phyloP scores from a whole-genome alignment of 163 green algal genomes.

The Chlamydomonas reinhardtii region DNA sequence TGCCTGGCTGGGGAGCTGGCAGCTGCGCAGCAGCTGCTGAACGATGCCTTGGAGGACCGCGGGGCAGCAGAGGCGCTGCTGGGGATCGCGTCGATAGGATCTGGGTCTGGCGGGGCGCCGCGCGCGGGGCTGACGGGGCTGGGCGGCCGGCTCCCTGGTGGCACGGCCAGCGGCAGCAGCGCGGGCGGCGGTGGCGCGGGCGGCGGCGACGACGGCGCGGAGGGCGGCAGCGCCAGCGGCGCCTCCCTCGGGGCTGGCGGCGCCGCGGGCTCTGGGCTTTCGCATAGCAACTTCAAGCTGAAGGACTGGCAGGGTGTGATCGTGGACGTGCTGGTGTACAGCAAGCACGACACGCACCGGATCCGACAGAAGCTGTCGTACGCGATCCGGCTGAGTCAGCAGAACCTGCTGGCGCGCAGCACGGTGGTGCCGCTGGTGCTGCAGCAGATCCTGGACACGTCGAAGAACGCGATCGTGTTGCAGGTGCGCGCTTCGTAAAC shows the following conservation, averaged over 20 bases:
- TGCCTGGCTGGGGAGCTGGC: not conserved
- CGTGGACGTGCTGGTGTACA: not conserved
- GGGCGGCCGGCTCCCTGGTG: too few relatives aligned
- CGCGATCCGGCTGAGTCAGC: not conserved
- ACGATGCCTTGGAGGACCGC: not conserved
- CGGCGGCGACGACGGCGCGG: not conserved
- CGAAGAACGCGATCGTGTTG: not conserved
- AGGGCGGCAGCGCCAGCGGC: too few relatives aligned
- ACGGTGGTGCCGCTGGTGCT: slow-evolving; percentile 27
- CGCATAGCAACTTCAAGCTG: not conserved
- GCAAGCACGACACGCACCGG: not conserved
- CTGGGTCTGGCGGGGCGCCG: too few relatives aligned
- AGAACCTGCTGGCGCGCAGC: slow-evolving; percentile 10
- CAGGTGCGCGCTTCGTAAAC: too few relatives aligned
- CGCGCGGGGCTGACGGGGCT: too few relatives aligned
- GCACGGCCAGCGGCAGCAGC: not conserved
- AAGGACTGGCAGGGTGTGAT: slow-evolving; percentile 11
- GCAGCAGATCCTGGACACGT: not conserved
- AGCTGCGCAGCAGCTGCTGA: not conserved
- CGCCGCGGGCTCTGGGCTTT: too few relatives aligned
- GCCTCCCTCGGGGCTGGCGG: too few relatives aligned
- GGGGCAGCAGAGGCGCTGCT: not conserved
- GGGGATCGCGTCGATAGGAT: not conserved
- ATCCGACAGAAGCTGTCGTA: slow-evolving; percentile 2
- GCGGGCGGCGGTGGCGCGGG: too few relatives aligned